A percentile compares a stretch with the other conserved stretches of the same genome.
Evolutionary conservation across 1,139 yeast species (phyloP).

Genomic region (Saccharomycopsis hybrid): DNA sequence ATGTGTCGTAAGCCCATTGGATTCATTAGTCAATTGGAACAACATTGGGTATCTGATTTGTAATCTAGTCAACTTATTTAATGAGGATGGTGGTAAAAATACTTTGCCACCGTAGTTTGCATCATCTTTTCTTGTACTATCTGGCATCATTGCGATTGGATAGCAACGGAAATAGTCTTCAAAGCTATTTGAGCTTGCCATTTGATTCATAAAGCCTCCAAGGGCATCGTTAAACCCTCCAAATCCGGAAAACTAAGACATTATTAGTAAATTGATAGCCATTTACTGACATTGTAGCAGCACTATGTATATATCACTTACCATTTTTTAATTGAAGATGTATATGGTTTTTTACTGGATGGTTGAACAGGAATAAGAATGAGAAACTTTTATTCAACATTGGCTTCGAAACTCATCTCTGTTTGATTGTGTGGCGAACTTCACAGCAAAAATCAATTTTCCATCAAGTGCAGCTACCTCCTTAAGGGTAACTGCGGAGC

Average conservation of each 20-base stretch:
- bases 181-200: constrained; percentile 28
- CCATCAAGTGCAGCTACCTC: too few species aligned
- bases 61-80: constrained; percentile 77
- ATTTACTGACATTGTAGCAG: background rate
- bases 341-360: too few species aligned
- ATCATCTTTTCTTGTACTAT: constrained; percentile 64
- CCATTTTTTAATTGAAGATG: too few species aligned
- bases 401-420: too few species aligned
- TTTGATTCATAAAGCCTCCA: constrained; percentile 2
- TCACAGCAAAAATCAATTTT: too few species aligned
- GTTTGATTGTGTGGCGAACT: too few species aligned
- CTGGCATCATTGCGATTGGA: constrained; percentile 90
- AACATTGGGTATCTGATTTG: constrained; percentile 96
- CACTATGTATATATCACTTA: background rate
- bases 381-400: too few species aligned
- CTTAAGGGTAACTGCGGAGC: too few species aligned
- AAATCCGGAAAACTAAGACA: constrained; percentile 32
- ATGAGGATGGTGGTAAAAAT: constrained; percentile 87
- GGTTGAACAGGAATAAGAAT: too few species aligned
- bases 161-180: constrained; percentile 89
- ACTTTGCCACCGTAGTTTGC: constrained; percentile 97
- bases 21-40: constrained; percentile 69
- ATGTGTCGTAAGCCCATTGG: constrained; percentile 53
- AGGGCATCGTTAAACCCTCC: constrained; percentile 24
- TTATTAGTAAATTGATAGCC: background rate